These are phyloP conservation scores for Metschnikowia lachancei DNA, from an alignment of 805 yeast genomes.

Conservation along the genomic window DNA sequence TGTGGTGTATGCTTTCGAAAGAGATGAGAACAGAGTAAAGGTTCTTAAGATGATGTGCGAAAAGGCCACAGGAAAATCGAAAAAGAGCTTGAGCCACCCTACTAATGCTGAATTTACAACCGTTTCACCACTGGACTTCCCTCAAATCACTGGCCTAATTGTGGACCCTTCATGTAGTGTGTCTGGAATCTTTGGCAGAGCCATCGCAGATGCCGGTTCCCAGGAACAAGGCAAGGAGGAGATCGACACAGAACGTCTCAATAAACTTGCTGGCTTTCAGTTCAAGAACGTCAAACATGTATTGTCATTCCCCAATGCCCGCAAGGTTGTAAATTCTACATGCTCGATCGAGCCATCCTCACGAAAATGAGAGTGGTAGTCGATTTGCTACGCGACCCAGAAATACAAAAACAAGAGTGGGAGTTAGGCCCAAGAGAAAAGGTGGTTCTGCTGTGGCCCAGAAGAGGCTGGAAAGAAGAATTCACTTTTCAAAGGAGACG, in stretches of 20 bases:
- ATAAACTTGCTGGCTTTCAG: constrained; percentile 81
- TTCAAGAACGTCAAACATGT: constrained; percentile 87
- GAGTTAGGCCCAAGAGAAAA: constrained; percentile 51
- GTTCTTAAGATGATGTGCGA: constrained; percentile 73
- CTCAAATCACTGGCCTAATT: constrained; percentile 70
- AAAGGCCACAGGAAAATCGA: constrained; percentile 50
- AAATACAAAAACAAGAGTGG: constrained; percentile 75
- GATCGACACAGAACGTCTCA: constrained; percentile 55
- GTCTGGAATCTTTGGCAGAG: constrained; percentile 94
- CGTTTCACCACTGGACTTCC: constrained; percentile 55
- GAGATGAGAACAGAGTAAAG: constrained; percentile 70
- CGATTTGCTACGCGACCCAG: constrained; percentile 64
- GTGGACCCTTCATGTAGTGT: constrained; percentile 99
- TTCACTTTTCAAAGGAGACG: constrained; percentile 51
- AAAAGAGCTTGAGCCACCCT: constrained; percentile 43
- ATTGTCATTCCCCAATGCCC: constrained; percentile 70
- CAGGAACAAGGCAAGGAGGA: constrained; percentile 43
- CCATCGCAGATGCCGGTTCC: constrained; percentile 48
- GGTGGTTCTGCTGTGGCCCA: constrained; percentile 82
- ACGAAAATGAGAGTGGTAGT: constrained; percentile 93
- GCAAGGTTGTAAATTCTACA: constrained; percentile 84
- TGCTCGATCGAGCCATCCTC: constrained; percentile 92
- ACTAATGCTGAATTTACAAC: constrained; percentile 65
- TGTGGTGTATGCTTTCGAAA: constrained; percentile 80
- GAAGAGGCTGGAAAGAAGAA: constrained; percentile 76